These are phyloP conservation scores for Stachybotrys chartarum DNA, from an alignment of 2,329 filamentous ascomycete species.

Conservation along the genomic window DNA sequence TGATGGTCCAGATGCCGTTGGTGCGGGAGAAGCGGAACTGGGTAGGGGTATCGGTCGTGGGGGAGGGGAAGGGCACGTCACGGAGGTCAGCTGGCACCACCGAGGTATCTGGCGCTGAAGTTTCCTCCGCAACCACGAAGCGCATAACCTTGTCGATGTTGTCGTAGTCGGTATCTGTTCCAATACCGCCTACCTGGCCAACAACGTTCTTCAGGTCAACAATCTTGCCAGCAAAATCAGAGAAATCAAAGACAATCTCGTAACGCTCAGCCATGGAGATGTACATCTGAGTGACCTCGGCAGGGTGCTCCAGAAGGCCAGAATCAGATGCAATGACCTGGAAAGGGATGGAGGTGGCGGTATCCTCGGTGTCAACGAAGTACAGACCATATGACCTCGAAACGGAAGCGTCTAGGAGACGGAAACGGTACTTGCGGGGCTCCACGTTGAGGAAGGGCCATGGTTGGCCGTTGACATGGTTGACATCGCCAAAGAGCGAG, in stretches of 20 bases:
- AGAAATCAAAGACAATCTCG: conserved; percentile 51
- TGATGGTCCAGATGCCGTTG: conserved; percentile 42
- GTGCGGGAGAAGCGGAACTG: conserved; percentile 37
- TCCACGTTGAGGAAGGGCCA: conserved; percentile 54
- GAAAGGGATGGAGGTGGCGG: conserved; percentile 30
- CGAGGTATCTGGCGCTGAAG: conserved; percentile 25
- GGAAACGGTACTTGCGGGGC: conserved; percentile 52
- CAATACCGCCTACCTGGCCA: conserved; percentile 16
- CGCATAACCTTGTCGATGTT: conserved; percentile 45
- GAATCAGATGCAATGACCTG: conserved; percentile 47
- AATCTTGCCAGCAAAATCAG: conserved; percentile 37
- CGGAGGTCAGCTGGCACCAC: conserved; percentile 25
- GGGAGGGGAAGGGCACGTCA: conserved; percentile 28
- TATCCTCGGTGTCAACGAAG: conserved; percentile 27
- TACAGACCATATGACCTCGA: conserved; percentile 41
- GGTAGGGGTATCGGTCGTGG: conserved; percentile 28
- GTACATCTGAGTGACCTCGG: conserved; percentile 31
- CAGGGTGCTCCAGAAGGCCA: conserved; percentile 40
- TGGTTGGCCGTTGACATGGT: conserved; percentile 51
- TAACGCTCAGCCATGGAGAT: conserved; percentile 51
- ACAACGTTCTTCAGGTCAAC: conserved; percentile 28
- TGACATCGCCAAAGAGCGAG: conserved; percentile 48
- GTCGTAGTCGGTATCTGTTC: conserved; percentile 39
- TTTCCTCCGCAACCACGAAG: conserved; percentile 36
- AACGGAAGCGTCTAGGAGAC: conserved; percentile 43